Base-by-base conservation (phyloP, 2,329 filamentous ascomycete genomes). In the Scytalidium sp. region DNA sequence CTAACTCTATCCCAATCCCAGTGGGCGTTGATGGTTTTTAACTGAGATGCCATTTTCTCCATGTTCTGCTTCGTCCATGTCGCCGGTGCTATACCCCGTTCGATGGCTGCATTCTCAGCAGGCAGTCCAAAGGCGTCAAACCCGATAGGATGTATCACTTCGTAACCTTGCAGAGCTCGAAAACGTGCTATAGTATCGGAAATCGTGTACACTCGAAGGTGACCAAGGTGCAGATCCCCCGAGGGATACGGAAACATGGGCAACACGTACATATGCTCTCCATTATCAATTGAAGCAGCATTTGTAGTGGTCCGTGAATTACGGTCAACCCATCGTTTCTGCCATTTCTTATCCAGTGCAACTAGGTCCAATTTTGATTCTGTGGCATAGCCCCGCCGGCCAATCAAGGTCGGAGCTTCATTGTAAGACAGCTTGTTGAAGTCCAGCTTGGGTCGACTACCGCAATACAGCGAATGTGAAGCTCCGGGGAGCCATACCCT, bases 191-290 rank as follows among this genome's bases (percentile, higher is more conserved):
- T 72, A 9, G 92, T 87, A 71, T 96, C 91, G 53, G 90, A 90
- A 56, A 96, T 94, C 32, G 90, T 90, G 72, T 96, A 96, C 45
- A 95, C 90, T 43, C 91, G 84, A 36, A 96, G 74, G 67, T 96
- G 91, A 13, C 91, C 91, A 53, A 96, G 83, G 66, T 96, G 91
- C 22, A 96, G 78, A 23, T 84, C 85, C 23, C 91, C 91, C 0
- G 91, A 96, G 1, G 91, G 91, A 66, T 96, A 96, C 0, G 91
- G 91, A 64, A 96, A 96, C 91, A 96, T 96, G 56, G 91, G 86
- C 47, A 96, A 75, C 54, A 96, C 82, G 66, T 93, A 96, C 67
- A 75, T 76, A 50, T 69, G 69, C 40, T 69, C 59, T 29, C 67
- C 43, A 7, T 21, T 41, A 2, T 8, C 15, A 27, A 50, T 50